phyloP scores from a whole-genome alignment of 2,329 filamentous ascomycete genomes.

The Colletotrichum gloeosporioides region DNA sequence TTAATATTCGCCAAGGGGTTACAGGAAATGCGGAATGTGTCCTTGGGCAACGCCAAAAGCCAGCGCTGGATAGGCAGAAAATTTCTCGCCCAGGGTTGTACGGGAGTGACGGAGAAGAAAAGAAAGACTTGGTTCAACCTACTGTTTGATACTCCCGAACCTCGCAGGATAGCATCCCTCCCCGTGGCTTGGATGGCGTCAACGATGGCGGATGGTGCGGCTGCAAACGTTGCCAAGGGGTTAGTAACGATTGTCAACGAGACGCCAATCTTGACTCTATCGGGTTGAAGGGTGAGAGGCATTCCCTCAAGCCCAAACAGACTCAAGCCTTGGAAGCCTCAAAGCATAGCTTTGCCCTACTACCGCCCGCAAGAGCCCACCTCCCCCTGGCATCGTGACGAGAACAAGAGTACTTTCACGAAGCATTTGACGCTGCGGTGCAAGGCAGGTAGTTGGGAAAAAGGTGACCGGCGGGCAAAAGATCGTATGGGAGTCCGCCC shows the following conservation, averaged over 20 bases:
- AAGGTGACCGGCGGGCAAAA: neutral
- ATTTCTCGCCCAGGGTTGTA: neutral
- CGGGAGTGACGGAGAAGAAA: neutral
- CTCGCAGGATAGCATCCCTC: slow-evolving; percentile 91
- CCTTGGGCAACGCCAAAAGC: neutral
- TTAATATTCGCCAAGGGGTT: slow-evolving; percentile 11
- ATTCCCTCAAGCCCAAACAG: neutral
- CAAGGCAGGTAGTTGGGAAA: neutral
- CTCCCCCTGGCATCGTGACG: neutral
- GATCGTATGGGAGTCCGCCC: neutral
- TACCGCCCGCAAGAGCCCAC: neutral
- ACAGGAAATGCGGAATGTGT: neutral
- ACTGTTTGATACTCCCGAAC: slow-evolving; percentile 87
- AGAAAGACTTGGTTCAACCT: slow-evolving; percentile 40
- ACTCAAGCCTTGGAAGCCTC: neutral
- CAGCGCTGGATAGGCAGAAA: neutral
- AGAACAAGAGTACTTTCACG: neutral
- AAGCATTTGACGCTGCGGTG: neutral
- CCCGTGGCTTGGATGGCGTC: slow-evolving; percentile 88
- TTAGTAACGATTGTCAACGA: neutral
- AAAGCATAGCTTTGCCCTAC: neutral
- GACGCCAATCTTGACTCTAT: slow-evolving; percentile 1
- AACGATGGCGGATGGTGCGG: slow-evolving; percentile 88
- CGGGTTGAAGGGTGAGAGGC: neutral
- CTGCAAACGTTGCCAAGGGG: slow-evolving; percentile 39